Conservation (phyloP, 495 filamentous ascomycete genomes). For the Hypoxylon lienhwacheense region DNA sequence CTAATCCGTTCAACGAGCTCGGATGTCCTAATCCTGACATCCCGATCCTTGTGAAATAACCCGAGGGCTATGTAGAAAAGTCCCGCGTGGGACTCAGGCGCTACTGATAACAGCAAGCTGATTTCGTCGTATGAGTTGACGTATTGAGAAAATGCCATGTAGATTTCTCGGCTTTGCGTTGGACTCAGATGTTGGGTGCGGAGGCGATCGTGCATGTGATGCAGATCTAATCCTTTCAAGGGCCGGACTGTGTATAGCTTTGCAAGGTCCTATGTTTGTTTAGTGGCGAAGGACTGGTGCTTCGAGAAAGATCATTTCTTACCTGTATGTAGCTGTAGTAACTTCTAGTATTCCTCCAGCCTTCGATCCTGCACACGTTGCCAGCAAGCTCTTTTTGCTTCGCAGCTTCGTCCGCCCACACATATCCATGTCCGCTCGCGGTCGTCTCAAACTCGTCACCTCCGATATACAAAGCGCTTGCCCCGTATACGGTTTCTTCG, state of each 20-base stretch:
- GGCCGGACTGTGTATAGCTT: constrained; percentile 68
- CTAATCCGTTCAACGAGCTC: constrained; percentile 81
- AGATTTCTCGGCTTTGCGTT: constrained; percentile 73
- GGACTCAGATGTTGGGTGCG: constrained; percentile 73
- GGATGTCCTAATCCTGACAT: constrained; percentile 75
- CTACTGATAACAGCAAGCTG: constrained; percentile 80
- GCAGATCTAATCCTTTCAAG: constrained; percentile 80
- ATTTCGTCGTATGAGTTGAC: constrained; percentile 85
- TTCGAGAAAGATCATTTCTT: constrained; percentile 15
- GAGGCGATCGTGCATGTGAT: constrained; percentile 89
- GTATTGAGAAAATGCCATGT: constrained; percentile 72
- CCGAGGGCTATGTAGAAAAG: constrained; percentile 91
- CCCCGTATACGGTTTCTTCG: constrained; percentile 92
- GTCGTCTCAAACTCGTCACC: constrained; percentile 68
- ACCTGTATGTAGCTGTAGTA: constrained; percentile 95
- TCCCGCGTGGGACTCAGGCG: constrained; percentile 84
- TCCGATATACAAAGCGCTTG: constrained; percentile 85
- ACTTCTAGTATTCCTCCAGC: constrained; percentile 90
- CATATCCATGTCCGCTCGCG: constrained; percentile 81
- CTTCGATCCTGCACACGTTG: constrained; percentile 89
- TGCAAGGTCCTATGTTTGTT: constrained; percentile 56
- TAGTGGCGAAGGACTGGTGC: neutral
- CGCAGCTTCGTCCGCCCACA: constrained; percentile 83
- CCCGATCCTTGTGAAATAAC: constrained; percentile 84
- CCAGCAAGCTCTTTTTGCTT: constrained; percentile 83